A percentile compares a stretch with the other conserved stretches of the same genome.
Evolutionary conservation across 1,139 yeast species (phyloP).

Genomic region (Scheffersomyces illinoinensis): DNA sequence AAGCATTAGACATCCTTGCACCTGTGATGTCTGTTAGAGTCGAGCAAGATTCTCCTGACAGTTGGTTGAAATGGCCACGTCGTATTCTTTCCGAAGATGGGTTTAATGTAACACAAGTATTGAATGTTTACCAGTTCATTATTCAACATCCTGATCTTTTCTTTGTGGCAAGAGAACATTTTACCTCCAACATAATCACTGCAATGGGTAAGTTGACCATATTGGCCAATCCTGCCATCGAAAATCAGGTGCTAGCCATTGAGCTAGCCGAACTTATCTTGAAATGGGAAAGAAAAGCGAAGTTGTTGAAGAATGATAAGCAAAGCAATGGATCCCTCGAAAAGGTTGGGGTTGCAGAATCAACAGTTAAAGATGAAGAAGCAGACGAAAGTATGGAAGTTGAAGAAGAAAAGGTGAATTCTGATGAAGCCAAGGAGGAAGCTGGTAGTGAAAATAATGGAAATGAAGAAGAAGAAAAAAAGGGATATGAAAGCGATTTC

Average conservation of each 20-base stretch:
- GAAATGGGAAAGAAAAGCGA: constrained; percentile 74
- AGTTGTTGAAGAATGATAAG: constrained; percentile 3
- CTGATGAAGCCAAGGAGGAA: constrained; percentile 18
- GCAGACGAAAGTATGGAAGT: constrained; percentile 10
- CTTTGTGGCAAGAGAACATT: constrained; percentile 84
- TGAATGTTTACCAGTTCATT: constrained; percentile 87
- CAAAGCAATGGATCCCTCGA: not conserved
- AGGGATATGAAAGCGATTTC: constrained; percentile 26
- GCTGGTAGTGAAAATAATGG: constrained; percentile 11
- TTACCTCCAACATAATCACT: constrained; percentile 84
- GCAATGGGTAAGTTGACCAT: constrained; percentile 93
- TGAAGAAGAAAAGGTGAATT: constrained; percentile 12
- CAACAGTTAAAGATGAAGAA: constrained; percentile 4
- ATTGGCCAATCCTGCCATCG: constrained; percentile 75
- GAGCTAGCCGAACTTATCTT: constrained; percentile 85
- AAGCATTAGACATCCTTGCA: constrained; percentile 85
- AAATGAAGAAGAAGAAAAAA: constrained; percentile 4
- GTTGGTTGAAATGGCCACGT: constrained; percentile 96
- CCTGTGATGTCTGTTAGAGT: constrained; percentile 79
- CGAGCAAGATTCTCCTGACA: constrained; percentile 55
- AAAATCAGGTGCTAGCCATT: constrained; percentile 82
- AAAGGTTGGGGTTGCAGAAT: constrained; percentile 1
- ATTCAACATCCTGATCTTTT: constrained; percentile 84
- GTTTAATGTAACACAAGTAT: constrained; percentile 75
- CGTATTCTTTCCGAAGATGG: constrained; percentile 91